phyloP scores from a whole-genome alignment of 371 early-diverging fungal genomes.

The Mortierella polycephala region DNA sequence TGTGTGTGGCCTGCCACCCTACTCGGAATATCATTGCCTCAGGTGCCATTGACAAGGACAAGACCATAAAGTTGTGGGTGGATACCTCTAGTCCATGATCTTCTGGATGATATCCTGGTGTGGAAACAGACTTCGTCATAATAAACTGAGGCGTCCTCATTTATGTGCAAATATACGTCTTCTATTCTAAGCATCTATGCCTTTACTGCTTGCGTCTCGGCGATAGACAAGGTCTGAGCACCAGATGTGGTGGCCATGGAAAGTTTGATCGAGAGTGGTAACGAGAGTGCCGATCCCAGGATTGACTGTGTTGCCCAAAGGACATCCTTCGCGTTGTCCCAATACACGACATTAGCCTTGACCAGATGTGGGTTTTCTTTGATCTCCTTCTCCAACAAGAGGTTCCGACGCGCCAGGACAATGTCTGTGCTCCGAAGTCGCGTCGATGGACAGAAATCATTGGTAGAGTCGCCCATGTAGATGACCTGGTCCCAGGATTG shows the following conservation, averaged over 20 bases:
- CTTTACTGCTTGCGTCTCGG: constrained; percentile 13
- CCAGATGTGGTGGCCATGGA: not conserved
- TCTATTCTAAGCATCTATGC: constrained; percentile 10
- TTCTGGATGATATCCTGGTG: not conserved
- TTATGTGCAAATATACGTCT: not conserved
- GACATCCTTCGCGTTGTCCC: constrained; percentile 31
- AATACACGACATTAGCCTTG: constrained; percentile 44
- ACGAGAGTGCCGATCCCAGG: constrained; percentile 1
- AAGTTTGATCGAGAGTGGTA: not conserved
- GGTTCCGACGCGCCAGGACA: constrained; percentile 32
- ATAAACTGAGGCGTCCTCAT: not conserved
- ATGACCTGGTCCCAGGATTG: constrained; percentile 58
- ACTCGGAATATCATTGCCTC: constrained; percentile 94
- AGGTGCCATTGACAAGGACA: constrained; percentile 92
- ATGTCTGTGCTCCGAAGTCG: constrained; percentile 51
- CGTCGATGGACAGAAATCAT: constrained; percentile 71
- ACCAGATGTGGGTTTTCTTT: constrained; percentile 18
- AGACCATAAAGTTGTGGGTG: constrained; percentile 90
- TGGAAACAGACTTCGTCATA: not conserved
- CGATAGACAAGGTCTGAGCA: not conserved
- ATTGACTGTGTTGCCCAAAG: constrained; percentile 14
- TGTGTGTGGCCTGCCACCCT: constrained; percentile 96
- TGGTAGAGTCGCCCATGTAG: constrained; percentile 72
- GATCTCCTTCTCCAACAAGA: constrained; percentile 42
- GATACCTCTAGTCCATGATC: constrained; percentile 43